Conservation (phyloP, 352 stramenopile species). For the Pythium rishiriense region DNA sequence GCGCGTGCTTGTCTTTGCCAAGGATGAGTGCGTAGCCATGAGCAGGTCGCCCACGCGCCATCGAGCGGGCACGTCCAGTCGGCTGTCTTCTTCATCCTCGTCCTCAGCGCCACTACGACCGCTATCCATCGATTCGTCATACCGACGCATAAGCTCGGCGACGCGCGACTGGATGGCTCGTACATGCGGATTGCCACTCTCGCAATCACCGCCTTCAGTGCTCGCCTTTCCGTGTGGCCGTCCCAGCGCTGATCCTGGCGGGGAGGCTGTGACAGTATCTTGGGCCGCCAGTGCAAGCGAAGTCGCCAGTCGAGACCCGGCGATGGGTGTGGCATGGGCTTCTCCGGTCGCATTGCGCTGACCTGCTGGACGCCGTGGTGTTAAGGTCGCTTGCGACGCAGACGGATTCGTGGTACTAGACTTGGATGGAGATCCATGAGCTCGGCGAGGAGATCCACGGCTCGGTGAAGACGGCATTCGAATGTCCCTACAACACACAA, state of each 20-base stretch:
- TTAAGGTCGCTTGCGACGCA: constrained; percentile 13
- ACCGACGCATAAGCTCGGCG: constrained; percentile 64
- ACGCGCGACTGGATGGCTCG: constrained; percentile 70
- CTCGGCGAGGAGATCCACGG: constrained; percentile 2
- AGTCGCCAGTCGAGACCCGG: constrained; percentile 19
- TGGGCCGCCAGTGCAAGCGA: constrained; percentile 18
- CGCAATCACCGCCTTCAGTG: neutral
- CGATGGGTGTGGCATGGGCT: neutral
- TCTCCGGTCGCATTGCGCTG: constrained; percentile 1
- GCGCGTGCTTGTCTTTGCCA: constrained; percentile 56
- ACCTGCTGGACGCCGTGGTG: constrained; percentile 11
- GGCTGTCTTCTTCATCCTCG: constrained; percentile 29
- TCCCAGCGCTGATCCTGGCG: neutral
- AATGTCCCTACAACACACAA: neutral
- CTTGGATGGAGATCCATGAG: constrained; percentile 13
- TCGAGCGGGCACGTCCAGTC: constrained; percentile 29
- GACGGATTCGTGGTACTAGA: constrained; percentile 3
- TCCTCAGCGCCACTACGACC: constrained; percentile 27
- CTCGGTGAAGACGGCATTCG: constrained; percentile 9
- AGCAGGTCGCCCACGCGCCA: constrained; percentile 71
- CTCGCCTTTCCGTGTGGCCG: neutral
- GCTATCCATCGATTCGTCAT: constrained; percentile 43
- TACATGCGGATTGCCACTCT: constrained; percentile 45
- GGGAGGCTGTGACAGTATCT: neutral
- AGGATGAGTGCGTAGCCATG: constrained; percentile 55